These are phyloP conservation scores for Eucalyptus albens DNA, from an alignment of 345 rosid genomes.

Conservation along the genomic window DNA sequence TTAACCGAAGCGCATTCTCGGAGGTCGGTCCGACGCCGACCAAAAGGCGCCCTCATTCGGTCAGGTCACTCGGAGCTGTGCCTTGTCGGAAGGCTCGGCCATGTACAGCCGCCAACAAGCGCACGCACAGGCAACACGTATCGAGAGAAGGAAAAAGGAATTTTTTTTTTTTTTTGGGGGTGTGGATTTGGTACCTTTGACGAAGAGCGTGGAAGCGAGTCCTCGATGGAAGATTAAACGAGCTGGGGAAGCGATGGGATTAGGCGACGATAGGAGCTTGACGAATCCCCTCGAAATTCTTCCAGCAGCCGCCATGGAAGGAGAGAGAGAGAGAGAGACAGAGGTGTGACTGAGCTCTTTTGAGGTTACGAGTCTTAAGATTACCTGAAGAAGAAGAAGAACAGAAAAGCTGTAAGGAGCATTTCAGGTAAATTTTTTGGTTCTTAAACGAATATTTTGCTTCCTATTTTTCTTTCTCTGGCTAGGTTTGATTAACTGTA, in stretches of 20 bases:
- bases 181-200: constrained; percentile 11
- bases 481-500: background rate
- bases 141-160: background rate
- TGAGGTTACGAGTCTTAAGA: background rate
- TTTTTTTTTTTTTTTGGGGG: background rate
- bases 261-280: background rate
- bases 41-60: background rate
- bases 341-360: background rate
- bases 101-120: background rate
- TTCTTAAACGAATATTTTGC: background rate
- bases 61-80: background rate
- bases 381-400: background rate
- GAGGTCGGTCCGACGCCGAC: background rate
- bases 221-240: constrained; percentile 6
- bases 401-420: background rate
- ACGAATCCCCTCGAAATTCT: background rate
- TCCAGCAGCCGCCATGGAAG: constrained; percentile 11
- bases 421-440: background rate
- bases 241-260: background rate
- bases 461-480: background rate
- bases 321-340: background rate
- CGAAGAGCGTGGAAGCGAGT: constrained; percentile 15
- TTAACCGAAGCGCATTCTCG: background rate
- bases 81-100: background rate
- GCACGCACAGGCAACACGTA: background rate